Evolutionary conservation across 345 rosid genomes (phyloP).

Genomic region (Bruguiera sexangula): DNA sequence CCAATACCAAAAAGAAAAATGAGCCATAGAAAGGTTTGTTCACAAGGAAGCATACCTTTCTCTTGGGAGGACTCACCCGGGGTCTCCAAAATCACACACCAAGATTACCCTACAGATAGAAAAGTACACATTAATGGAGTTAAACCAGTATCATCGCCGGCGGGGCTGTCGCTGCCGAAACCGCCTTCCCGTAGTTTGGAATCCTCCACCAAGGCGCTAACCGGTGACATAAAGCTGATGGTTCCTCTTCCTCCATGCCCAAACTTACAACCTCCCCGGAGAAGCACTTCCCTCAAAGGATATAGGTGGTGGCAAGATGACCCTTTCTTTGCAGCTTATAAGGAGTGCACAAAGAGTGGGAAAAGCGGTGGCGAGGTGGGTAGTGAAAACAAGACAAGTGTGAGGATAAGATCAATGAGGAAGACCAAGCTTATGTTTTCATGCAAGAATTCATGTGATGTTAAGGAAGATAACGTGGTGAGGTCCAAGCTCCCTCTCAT

Average conservation of each 20-base stretch:
- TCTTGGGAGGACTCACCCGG: conserved; percentile 73
- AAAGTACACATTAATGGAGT: conserved; percentile 10
- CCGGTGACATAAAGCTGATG: conserved; percentile 13
- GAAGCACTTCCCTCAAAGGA: conserved; percentile 41
- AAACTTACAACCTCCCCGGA: conserved; percentile 10
- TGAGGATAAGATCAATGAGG: conserved; percentile 14
- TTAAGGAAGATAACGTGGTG: conserved; percentile 38
- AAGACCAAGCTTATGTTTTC: conserved; percentile 37
- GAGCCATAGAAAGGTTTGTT: conserved; percentile 40
- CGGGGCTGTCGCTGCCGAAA: not conserved
- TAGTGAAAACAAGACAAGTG: conserved; percentile 16
- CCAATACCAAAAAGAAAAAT: not conserved
- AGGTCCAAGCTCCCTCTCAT: conserved; percentile 42
- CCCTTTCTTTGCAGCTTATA: conserved; percentile 62
- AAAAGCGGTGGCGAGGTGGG: conserved; percentile 4
- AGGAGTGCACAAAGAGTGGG: conserved; percentile 52
- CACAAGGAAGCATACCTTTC: conserved; percentile 66
- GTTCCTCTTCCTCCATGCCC: conserved; percentile 46
- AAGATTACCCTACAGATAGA: conserved; percentile 14
- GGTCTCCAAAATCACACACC: conserved; percentile 40
- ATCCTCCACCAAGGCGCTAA: not conserved
- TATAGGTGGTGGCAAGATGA: conserved; percentile 44
- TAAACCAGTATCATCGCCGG: conserved; percentile 11
- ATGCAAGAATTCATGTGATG: conserved; percentile 56
- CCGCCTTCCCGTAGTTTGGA: not conserved